Percentiles rank a stretch among this genome's conserved stretches.
Conservation (phyloP, 208 protist species). For the Naegleria fowleri region DNA sequence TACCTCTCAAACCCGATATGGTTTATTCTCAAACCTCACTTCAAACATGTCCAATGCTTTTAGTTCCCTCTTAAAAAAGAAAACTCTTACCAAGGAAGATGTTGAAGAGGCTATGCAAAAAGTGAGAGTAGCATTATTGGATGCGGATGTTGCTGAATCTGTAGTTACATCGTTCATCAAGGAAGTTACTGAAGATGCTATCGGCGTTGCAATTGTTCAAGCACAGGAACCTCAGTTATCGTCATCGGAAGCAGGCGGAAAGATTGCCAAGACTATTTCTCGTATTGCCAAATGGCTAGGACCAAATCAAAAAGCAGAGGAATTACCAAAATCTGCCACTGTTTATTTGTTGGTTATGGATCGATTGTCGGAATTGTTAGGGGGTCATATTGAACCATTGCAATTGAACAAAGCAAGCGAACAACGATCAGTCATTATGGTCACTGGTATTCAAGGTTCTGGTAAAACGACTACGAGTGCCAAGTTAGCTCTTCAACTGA, state of each 20-base stretch:
- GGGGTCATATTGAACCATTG: background rate
- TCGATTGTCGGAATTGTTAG: background rate
- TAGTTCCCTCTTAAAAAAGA: background rate
- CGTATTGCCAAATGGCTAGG: background rate
- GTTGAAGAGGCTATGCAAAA: background rate
- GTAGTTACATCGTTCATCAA: background rate
- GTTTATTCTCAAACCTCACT: background rate
- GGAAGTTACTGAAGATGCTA: background rate
- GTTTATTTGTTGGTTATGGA: background rate
- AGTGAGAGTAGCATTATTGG: background rate
- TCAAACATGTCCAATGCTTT: background rate
- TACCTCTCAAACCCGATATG: background rate
- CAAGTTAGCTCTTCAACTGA: background rate
- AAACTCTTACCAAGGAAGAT: conserved; percentile 6
- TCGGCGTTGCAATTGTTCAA: background rate
- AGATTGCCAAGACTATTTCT: background rate
- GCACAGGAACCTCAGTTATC: background rate
- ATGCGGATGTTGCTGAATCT: background rate
- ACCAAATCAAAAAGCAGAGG: background rate
- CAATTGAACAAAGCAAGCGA: background rate
- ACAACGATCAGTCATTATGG: background rate
- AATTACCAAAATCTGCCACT: conserved; percentile 2
- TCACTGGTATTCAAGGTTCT: conserved; percentile 11
- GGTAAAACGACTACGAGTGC: conserved; percentile 11
- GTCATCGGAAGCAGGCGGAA: background rate